Conservation (phyloP, 441 rosid species). For the Eugenia klotzschiana region DNA sequence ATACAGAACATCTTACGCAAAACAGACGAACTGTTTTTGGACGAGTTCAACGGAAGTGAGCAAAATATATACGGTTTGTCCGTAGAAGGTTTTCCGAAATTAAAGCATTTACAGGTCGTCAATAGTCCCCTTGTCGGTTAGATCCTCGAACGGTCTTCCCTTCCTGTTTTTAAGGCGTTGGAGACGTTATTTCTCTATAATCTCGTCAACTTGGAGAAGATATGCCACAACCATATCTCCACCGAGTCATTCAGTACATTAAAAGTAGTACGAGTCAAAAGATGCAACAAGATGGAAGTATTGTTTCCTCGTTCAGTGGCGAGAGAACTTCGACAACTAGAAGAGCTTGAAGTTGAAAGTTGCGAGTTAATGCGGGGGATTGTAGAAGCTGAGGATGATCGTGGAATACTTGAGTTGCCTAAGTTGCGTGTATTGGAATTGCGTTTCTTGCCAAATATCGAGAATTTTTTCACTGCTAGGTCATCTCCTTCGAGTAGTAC, state of each 20-base stretch:
- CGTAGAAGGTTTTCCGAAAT: not conserved
- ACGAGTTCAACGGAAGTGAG: fast-evolving
- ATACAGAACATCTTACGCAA: fast-evolving
- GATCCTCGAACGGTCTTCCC: not conserved
- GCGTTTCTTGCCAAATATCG: too few species aligned
- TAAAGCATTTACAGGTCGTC: fast-evolving
- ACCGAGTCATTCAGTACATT: not conserved
- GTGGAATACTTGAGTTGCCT: too few species aligned
- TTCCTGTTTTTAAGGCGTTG: fast-evolving
- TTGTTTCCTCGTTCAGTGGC: not conserved
- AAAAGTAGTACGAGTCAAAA: not conserved
- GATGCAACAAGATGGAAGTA: not conserved
- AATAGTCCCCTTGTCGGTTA: not conserved
- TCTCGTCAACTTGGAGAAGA: not conserved
- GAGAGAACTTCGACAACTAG: not conserved
- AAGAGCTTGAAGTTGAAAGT: not conserved
- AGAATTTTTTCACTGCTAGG: too few species aligned
- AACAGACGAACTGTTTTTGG: fast-evolving
- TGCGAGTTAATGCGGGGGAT: too few species aligned
- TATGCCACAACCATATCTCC: not conserved
- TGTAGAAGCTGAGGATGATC: too few species aligned
- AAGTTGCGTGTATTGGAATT: too few species aligned
- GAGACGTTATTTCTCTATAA: fast-evolving
- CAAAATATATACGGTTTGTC: not conserved
- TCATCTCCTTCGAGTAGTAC: too few species aligned